A percentile compares a stretch with the other conserved stretches of the same genome.
Conservation (phyloP, 345 rosid species). For the Lepidium africanum region DNA sequence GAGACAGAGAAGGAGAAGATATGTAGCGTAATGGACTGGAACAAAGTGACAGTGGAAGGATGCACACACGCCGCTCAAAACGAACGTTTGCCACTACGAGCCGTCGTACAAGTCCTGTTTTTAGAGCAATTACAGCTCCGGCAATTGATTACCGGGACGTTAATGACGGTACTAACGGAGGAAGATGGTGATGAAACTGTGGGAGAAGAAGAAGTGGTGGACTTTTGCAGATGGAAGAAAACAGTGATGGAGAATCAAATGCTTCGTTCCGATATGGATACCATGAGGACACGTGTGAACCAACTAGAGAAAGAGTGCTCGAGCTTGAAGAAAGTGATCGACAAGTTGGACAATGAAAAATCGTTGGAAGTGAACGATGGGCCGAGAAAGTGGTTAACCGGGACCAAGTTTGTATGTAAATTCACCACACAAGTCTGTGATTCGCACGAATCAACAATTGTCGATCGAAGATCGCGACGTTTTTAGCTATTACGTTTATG, state of each 20-base stretch:
- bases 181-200: background rate
- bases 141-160: slow-evolving; percentile 57
- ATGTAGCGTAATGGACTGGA: slow-evolving; percentile 64
- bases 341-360: slow-evolving; percentile 43
- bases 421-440: slow-evolving; percentile 71
- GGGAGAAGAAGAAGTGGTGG: background rate
- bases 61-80: slow-evolving; percentile 96
- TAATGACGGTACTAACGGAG: slow-evolving; percentile 15
- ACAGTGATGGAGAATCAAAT: slow-evolving; percentile 74
- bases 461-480: slow-evolving; percentile 17
- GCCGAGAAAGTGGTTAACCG: slow-evolving; percentile 42
- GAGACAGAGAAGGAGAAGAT: slow-evolving; percentile 72
- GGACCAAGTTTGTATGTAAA: slow-evolving; percentile 60
- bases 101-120: slow-evolving; percentile 74
- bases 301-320: slow-evolving; percentile 76
- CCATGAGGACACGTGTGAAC: slow-evolving; percentile 77
- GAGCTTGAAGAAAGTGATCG: slow-evolving; percentile 59
- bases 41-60: slow-evolving; percentile 73
- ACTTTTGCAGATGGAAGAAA: slow-evolving; percentile 43
- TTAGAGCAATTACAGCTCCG: slow-evolving; percentile 79
- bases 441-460: slow-evolving; percentile 57
- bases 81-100: slow-evolving; percentile 78
- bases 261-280: slow-evolving; percentile 73
- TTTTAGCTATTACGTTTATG: background rate
- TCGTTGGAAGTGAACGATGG: background rate